phyloP scores from a whole-genome alignment of 78 protist genomes.

The Tieghemostelium lacteum region DNA sequence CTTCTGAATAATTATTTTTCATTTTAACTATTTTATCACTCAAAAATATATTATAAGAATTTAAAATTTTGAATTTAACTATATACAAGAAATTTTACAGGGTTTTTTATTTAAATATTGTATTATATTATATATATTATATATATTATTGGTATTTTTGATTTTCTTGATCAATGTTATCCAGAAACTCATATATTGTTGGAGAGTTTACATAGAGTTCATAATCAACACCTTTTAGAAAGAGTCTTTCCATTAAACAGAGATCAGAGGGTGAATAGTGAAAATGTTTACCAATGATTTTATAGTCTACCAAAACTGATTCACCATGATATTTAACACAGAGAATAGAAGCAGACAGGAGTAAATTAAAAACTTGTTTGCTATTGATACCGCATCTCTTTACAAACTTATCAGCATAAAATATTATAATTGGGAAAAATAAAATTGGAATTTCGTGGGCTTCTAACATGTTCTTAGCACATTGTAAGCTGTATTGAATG shows the following conservation, averaged over 20 bases:
- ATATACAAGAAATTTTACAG: too few species aligned
- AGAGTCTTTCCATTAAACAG: slow-evolving; percentile 45
- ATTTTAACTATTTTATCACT: too few species aligned
- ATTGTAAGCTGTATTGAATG: background rate
- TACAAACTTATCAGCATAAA: slow-evolving; percentile 60
- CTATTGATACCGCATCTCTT: slow-evolving; percentile 53
- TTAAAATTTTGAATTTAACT: too few species aligned
- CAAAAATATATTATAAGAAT: too few species aligned
- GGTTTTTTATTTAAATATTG: too few species aligned
- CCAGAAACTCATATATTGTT: slow-evolving; percentile 16
- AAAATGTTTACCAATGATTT: slow-evolving; percentile 10
- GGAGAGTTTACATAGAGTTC: slow-evolving; percentile 25
- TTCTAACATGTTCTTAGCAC: slow-evolving; percentile 20
- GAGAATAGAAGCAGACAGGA: slow-evolving; percentile 18
- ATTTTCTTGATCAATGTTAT: slow-evolving; percentile 43
- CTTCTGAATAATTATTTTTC: too few species aligned
- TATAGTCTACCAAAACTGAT: slow-evolving; percentile 30
- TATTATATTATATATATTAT: too few species aligned
- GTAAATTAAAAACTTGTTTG: slow-evolving; percentile 51
- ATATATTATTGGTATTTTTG: too few species aligned
- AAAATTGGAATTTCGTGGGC: slow-evolving; percentile 28
- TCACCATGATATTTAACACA: slow-evolving; percentile 65
- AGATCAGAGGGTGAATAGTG: slow-evolving; percentile 13
- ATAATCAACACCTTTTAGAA: slow-evolving; percentile 39
- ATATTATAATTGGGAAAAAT: slow-evolving; percentile 34